Evolutionary conservation across 208 protist genomes (phyloP).

Genomic region (Leishmania amazonensis): DNA sequence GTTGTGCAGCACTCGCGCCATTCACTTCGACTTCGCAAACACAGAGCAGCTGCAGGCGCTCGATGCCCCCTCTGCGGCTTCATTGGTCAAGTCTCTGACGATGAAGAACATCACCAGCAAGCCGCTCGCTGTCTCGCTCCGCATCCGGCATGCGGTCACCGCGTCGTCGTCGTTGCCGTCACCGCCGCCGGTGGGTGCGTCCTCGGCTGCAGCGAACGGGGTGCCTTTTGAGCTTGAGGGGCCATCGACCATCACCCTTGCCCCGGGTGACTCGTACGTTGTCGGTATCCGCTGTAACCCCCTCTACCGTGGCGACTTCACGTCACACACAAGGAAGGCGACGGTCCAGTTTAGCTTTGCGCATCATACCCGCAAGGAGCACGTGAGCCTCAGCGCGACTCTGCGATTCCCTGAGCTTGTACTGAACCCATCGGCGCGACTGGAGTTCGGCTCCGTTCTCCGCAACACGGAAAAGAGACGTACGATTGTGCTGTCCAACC

Average conservation of each 20-base stretch:
- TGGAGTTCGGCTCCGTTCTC: slow-evolving; percentile 95
- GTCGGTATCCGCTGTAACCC: slow-evolving; percentile 90
- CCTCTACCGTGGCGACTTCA: slow-evolving; percentile 74
- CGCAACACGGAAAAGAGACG: slow-evolving; percentile 86
- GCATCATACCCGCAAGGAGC: slow-evolving; percentile 91
- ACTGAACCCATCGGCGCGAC: slow-evolving; percentile 48
- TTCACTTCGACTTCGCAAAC: slow-evolving; percentile 90
- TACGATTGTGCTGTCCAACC: slow-evolving; percentile 83
- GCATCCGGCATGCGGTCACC: slow-evolving; percentile 36
- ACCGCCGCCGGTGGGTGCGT: slow-evolving; percentile 8
- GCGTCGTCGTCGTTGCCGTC: slow-evolving; percentile 9
- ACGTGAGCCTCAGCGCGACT: slow-evolving; percentile 72
- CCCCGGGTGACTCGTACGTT: slow-evolving; percentile 76
- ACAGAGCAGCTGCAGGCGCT: slow-evolving; percentile 11
- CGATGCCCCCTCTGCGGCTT: neutral
- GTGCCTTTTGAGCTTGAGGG: slow-evolving; percentile 78
- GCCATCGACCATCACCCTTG: slow-evolving; percentile 56
- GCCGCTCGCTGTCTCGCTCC: slow-evolving; percentile 72
- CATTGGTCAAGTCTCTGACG: slow-evolving; percentile 71
- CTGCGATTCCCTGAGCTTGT: slow-evolving; percentile 91
- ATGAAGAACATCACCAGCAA: slow-evolving; percentile 91
- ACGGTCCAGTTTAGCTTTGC: slow-evolving; percentile 83
- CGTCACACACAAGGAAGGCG: slow-evolving; percentile 74
- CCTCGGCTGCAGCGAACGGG: slow-evolving; percentile 5
- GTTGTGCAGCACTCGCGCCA: slow-evolving; percentile 68